Evolutionary conservation across 768 basidiomycete species (phyloP), one percentile per base, ranked within the genome.

Genomic region (Pleurotus salmoneostramineus): DNA sequence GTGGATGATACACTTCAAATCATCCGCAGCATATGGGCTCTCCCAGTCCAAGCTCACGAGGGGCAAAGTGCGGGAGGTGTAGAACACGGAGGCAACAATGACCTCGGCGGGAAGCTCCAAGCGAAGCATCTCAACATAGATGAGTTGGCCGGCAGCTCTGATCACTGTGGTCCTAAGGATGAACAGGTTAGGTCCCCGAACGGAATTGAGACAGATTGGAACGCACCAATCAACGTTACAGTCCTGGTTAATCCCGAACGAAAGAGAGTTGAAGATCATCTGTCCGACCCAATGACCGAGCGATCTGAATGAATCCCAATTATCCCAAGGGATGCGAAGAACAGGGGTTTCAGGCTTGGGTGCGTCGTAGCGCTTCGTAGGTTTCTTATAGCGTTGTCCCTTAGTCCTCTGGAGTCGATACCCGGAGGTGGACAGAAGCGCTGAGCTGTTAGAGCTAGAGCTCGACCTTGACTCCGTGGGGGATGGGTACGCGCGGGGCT

Each of bases 111-210:
- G 14, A 17, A 54, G 7, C 52, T 54, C 27, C 52, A 54, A 21
- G n/a, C 52, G 52, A 40, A 37, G 27, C 15, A 54, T 54, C 37
- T 54, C 52, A 17, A 40, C 4, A 40, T 54, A 42, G 37, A 54
- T 54, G 7, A 42, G 12, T 3, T 8, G 10, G 10, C 52, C 52
- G 15, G 37, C 52, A 27, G 5, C 48, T 8, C 5, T 49, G 48
- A 31, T 49, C 21, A 34, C 15, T 2, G 27, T 31, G 31, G 7
- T 11, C 27, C 48, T 34, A 27, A 31, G 10, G 17, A 2, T 27
- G 8, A 7, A 31, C 12, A 2, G 33, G 48, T 32, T 31, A 15
- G 17, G 33, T 21, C 8, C 48, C 33, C 48, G 17, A 17, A 45
- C 6, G 5, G 2, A 4, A 42, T 42, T 1, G 8, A 42, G 40